phyloP scores from a whole-genome alignment of 495 filamentous ascomycete genomes.

The Corynascus novoguineensis region DNA sequence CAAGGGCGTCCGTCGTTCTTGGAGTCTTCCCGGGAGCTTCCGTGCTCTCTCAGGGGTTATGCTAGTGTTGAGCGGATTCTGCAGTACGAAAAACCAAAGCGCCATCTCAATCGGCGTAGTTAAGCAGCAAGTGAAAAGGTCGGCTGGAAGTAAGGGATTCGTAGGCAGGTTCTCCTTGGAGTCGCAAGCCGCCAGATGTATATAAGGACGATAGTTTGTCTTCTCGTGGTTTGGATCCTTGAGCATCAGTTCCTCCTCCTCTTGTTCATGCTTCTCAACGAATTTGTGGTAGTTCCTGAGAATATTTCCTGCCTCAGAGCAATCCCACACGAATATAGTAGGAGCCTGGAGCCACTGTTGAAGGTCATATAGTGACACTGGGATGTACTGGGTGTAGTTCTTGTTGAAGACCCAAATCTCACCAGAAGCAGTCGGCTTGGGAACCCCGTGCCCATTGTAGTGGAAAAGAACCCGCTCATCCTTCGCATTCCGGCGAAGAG shows the following conservation, averaged over 20 bases:
- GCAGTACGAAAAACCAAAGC: constrained; percentile 85
- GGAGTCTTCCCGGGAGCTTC: constrained; percentile 74
- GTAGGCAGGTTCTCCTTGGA: constrained; percentile 89
- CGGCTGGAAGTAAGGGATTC: constrained; percentile 90
- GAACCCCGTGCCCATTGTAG: constrained; percentile 99
- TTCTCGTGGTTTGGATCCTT: constrained; percentile 68
- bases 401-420: constrained; percentile 99
- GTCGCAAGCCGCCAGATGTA: constrained; percentile 88
- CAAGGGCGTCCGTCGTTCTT: constrained; percentile 89
- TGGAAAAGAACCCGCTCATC: constrained; percentile 94
- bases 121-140: constrained; percentile 93
- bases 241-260: constrained; percentile 65
- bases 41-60: constrained; percentile 74
- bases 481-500: constrained; percentile 82
- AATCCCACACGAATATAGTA: constrained; percentile 95
- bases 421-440: constrained; percentile 87
- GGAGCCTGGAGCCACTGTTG: constrained; percentile 95
- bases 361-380: constrained; percentile 90
- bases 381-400: constrained; percentile 98
- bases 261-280: constrained; percentile 85
- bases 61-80: constrained; percentile 76
- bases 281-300: constrained; percentile 90
- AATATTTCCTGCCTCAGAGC: constrained; percentile 92
- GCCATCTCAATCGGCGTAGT: constrained; percentile 98
- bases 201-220: constrained; percentile 61